A percentile compares a stretch with the other conserved stretches of the same genome.
Conservation (phyloP, 148 eudicot species). For the Rhododendron ovatum region DNA sequence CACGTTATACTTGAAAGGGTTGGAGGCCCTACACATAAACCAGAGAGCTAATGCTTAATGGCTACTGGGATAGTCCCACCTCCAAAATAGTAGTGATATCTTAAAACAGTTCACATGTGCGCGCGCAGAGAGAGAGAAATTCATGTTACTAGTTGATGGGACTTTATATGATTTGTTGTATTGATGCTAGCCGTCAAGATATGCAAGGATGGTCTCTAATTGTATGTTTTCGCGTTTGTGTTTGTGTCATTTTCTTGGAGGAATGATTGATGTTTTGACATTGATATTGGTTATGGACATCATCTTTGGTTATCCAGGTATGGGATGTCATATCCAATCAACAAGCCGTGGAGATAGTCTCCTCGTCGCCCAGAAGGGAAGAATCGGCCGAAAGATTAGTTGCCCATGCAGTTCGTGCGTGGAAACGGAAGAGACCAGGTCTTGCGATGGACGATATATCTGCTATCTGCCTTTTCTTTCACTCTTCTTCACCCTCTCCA, state of each 20-base stretch:
- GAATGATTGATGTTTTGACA: not conserved
- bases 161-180: not conserved
- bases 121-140: no score
- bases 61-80: not conserved
- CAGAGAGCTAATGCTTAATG: not conserved
- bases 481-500: conserved; percentile 12
- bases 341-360: conserved; percentile 71
- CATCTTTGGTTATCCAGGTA: conserved; percentile 31
- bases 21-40: not conserved
- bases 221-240: not conserved
- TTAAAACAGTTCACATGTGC: no score
- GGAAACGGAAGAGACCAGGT: conserved; percentile 55
- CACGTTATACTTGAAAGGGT: not conserved
- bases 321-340: conserved; percentile 82
- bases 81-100: not conserved
- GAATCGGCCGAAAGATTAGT: conserved; percentile 71
- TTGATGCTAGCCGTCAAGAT: not conserved
- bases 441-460: conserved; percentile 71
- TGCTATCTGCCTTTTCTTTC: conserved; percentile 68
- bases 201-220: not conserved
- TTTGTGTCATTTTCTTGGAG: not conserved
- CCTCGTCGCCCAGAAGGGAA: conserved; percentile 43
- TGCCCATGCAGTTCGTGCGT: conserved; percentile 49
- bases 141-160: not conserved
- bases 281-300: not conserved